phyloP scores from a whole-genome alignment of 2,329 filamentous ascomycete genomes.

The Periconia sp. region DNA sequence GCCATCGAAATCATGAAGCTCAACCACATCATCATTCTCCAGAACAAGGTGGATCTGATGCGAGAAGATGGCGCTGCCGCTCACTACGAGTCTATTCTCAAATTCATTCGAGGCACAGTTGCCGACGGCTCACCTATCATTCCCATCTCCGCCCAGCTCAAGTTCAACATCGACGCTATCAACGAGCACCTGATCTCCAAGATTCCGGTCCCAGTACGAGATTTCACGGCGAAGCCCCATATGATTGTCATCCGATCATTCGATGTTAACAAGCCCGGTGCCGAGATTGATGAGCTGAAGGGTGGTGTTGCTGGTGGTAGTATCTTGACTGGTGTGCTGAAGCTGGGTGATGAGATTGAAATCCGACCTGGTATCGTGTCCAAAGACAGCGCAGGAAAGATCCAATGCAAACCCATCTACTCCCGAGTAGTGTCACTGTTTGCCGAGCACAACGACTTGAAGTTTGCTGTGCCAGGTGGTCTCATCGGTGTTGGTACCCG shows the following conservation, averaged over 20 bases:
- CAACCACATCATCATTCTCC: slow-evolving; percentile 98
- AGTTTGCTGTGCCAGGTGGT: slow-evolving; percentile 96
- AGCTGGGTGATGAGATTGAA: slow-evolving; percentile 97
- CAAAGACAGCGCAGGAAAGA: slow-evolving; percentile 88
- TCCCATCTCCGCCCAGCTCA: slow-evolving; percentile 94
- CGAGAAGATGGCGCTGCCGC: slow-evolving; percentile 89
- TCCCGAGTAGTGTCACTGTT: slow-evolving; percentile 93
- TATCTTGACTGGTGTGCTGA: slow-evolving; percentile 94
- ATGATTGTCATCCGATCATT: slow-evolving; percentile 99
- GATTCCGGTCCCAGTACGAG: slow-evolving; percentile 87
- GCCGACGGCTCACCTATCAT: slow-evolving; percentile 94
- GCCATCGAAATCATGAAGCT: slow-evolving; percentile 99
- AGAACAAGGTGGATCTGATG: slow-evolving; percentile 99
- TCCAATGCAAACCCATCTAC: slow-evolving; percentile 97
- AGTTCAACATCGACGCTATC: slow-evolving; percentile 99
- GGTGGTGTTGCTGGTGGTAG: slow-evolving; percentile 97
- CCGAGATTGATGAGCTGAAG: slow-evolving; percentile 97
- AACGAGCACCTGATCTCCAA: slow-evolving; percentile 95
- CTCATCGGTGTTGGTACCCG: slow-evolving; percentile 95
- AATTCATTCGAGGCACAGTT: slow-evolving; percentile 94
- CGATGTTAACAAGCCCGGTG: slow-evolving; percentile 99
- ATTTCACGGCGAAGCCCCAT: slow-evolving; percentile 89
- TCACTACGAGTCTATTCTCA: slow-evolving; percentile 95
- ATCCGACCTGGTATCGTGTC: slow-evolving; percentile 98
- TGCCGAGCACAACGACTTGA: slow-evolving; percentile 96